Evolutionary conservation across 192 early-diverging fungal species (phyloP).

Genomic region (Umbelopsis sp.): DNA sequence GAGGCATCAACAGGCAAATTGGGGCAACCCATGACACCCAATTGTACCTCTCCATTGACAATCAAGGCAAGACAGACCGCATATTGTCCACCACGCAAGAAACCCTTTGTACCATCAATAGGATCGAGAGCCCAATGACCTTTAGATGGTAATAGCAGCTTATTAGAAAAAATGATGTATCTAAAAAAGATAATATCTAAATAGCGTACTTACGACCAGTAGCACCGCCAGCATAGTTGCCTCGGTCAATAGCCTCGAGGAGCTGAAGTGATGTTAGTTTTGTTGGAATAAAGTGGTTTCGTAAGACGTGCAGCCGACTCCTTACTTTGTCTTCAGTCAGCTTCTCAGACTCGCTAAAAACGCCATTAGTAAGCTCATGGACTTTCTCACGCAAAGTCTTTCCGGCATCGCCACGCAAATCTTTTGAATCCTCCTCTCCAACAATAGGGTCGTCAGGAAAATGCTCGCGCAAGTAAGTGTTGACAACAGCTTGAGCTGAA

Average conservation of each 20-base stretch:
- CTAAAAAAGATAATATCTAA: not conserved
- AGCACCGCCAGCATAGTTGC: slow-evolving; percentile 78
- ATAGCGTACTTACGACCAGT: slow-evolving; percentile 59
- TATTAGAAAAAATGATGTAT: not conserved
- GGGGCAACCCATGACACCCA: slow-evolving; percentile 90
- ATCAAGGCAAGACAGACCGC: slow-evolving; percentile 95
- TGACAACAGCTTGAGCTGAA: slow-evolving; percentile 94
- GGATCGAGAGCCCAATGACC: slow-evolving; percentile 82
- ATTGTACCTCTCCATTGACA: slow-evolving; percentile 81
- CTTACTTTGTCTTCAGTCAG: slow-evolving; percentile 72
- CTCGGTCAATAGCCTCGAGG: slow-evolving; percentile 87
- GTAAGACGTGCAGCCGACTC: not conserved
- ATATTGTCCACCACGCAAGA: slow-evolving; percentile 96
- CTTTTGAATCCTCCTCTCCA: slow-evolving; percentile 94
- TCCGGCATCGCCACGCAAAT: slow-evolving; percentile 73
- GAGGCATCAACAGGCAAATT: slow-evolving; percentile 68
- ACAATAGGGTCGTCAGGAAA: slow-evolving; percentile 93
- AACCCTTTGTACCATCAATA: slow-evolving; percentile 98
- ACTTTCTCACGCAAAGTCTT: slow-evolving; percentile 74
- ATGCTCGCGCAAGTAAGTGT: slow-evolving; percentile 68
- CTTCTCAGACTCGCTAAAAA: slow-evolving; percentile 44
- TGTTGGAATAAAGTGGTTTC: slow-evolving; percentile 13
- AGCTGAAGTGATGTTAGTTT: slow-evolving; percentile 50
- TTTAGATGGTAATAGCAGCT: not conserved
- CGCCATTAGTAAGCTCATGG: slow-evolving; percentile 75